phyloP scores from a whole-genome alignment of 176 grass and related monocot genomes.

The Ampelocalamus luodianensis region DNA sequence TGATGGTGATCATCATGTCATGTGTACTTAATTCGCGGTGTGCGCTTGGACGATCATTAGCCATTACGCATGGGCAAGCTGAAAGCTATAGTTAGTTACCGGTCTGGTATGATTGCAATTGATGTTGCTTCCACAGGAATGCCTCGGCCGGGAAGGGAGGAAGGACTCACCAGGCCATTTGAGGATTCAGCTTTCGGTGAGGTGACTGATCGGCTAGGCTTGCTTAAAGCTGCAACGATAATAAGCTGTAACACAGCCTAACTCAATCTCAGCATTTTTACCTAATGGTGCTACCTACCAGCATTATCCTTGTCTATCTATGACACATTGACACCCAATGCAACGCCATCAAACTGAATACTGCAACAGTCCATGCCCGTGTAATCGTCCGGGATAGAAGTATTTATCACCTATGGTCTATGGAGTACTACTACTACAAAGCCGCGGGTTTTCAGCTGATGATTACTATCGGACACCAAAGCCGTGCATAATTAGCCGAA shows the following conservation, averaged over 20 bases:
- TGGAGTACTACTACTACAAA: not conserved
- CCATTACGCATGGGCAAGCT: not conserved
- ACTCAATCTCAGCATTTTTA: not conserved
- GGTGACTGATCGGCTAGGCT: not conserved
- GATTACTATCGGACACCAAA: conserved; percentile 5
- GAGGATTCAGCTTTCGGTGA: conserved; percentile 25
- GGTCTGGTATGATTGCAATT: conserved; percentile 10
- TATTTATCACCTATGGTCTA: not conserved
- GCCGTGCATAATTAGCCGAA: not conserved
- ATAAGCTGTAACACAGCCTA: not conserved
- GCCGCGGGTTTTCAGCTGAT: not conserved
- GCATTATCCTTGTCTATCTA: not conserved
- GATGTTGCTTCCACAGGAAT: conserved; percentile 40
- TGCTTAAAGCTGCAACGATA: not conserved
- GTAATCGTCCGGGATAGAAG: not conserved
- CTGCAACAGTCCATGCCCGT: not conserved
- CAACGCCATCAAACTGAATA: not conserved
- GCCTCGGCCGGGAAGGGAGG: not conserved
- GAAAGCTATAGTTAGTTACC: not conserved
- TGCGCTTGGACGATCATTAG: not conserved
- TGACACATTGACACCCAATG: not conserved
- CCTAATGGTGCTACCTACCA: conserved; percentile 3
- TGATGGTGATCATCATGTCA: not conserved
- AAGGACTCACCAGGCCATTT: not conserved
- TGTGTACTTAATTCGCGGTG: not conserved